Evolutionary conservation across 106 monocot species (phyloP), one percentile per base, ranked within the genome.

Genomic region (Dendrobium nobile): DNA sequence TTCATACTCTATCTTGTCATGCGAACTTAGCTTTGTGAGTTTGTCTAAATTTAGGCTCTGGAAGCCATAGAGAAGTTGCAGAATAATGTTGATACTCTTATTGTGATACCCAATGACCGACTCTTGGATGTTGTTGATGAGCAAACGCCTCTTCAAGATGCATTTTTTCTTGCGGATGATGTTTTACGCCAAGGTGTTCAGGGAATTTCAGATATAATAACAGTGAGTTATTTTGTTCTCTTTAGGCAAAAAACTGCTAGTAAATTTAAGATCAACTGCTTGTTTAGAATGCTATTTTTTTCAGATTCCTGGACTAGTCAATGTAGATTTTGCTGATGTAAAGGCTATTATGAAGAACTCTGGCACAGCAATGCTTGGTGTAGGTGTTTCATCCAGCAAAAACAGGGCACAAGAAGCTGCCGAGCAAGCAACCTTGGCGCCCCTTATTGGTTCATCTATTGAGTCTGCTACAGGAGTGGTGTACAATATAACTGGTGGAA

Each of bases 241-340:
- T 26, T 47, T 1, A 8, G n/a, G 74, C 4, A 75, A 44, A 26
- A 42, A 44, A 16, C 44, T 75, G 7, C 19, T 72, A 11, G 1
- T 72, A 3, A 51, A 51, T 51, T 51, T 51, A 51, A 51, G 51
- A 11, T 51, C 51, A 1, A 51, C 51, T 51, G 0, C 15, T 74
- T 20, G 7, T 74, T 74, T 43, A 19, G 8, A 26, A 24, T 76
- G 22, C 15, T 42, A 80, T 54, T 42, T 79, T 74, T 51, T 41
- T 79, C 89, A 98, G 92, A 90, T 95, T 67, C 98, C 98, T 37
- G 98, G 98, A 59, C 91, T 99, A 28, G 98, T 99, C 0, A 99
- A 99, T 85, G 98, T 99, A 13, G 98, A 99, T 82, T 99, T 99
- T 89, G 98, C 98, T 67, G 98, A 99, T 80, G 98, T 99, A 67